Evolutionary conservation across 352 stramenopile species (phyloP), one percentile per base, ranked within the genome.

Genomic region (Pythium aristosporum): DNA sequence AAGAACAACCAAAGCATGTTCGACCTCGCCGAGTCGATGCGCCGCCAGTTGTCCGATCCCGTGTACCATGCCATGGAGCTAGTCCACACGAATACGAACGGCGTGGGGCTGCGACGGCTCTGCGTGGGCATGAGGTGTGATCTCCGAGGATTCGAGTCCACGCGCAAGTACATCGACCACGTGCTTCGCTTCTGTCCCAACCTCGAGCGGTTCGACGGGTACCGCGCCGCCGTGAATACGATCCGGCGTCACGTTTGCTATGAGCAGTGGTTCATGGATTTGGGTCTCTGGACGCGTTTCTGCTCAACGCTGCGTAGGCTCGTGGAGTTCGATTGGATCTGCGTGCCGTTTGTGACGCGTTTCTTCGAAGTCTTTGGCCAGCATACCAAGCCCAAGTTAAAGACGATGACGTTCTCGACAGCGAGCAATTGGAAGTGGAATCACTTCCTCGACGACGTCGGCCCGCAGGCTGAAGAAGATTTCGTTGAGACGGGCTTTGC

Each of bases 281-380:
- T 61, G 2, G n/a, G 18, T 8, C 7, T 39, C 3, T 61, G 55
- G 55, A 34, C 13, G 16, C 15, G 23, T 8, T 54, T 54, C 48
- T 54, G 48, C 15, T 16, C 48, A 25, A 41, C 48, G 25, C 20
- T 54, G 12, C 30, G 3, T 4, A 42, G 41, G 9, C 50, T 67
- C 25, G 21, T 18, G 0, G 23, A 37, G 21, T 59, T 54, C 12
- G 50, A 67, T 15, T 67, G 60, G 30, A 6, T 49, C 15, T 20
- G 21, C 20, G 46, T 46, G 39, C 60, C 50, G 30, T 56, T 56
- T 25, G 21, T 39, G 39, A 61, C 39, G 2, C 2, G 21, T 15
- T 67, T 61, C n/a, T 67, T 67, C 43, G 49, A 52, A 32, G 39
- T 61, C 30, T 67, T 67, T 43, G 60, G 60, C n/a, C 42, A 55